Base-by-base conservation (phyloP, 371 early-diverging fungal species). In the Zopfochytrium polystomum region DNA sequence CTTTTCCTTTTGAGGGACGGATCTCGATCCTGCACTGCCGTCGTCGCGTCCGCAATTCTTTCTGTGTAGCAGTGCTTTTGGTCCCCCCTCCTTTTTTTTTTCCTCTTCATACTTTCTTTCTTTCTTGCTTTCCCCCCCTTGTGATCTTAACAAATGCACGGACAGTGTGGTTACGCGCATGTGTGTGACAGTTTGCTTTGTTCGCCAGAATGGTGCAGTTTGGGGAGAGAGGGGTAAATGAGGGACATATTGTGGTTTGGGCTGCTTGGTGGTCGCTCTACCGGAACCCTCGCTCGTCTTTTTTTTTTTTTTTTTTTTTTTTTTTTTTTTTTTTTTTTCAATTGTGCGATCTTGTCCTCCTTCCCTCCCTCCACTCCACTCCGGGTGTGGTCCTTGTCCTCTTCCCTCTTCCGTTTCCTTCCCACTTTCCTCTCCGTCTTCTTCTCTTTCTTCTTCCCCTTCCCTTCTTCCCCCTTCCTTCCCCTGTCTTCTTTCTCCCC, bases 231-330 rank as follows among this genome's bases (percentile, higher is more conserved):
- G n/a, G n/a, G n/a, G n/a, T n/a, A n/a, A n/a, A n/a, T n/a, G n/a
- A n/a, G n/a, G n/a, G n/a, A n/a, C n/a, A n/a, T n/a, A n/a, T n/a
- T n/a, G n/a, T n/a, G n/a, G n/a, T n/a, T n/a, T n/a, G n/a, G n/a
- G n/a, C n/a, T n/a, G n/a, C n/a, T n/a, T n/a, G n/a, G n/a, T n/a
- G n/a, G n/a, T n/a, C n/a, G n/a, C n/a, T n/a, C n/a, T n/a, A n/a
- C n/a, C n/a, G n/a, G n/a, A n/a, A n/a, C n/a, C n/a, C n/a, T n/a
- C n/a, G n/a, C n/a, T n/a, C n/a, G n/a, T n/a, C n/a, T n/a, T n/a
- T n/a, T n/a, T n/a, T 42, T n/a, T 42, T n/a, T 42, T n/a, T 42
- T n/a, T 42, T 42, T 42, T 42, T n/a, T n/a, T 42, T 42, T 42
- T 42, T 42, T 42, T 42, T 42, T 42, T n/a, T n/a, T 42, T 42